Base-by-base conservation (phyloP, 257 asterid genomes). In the Solanum arcanum region DNA sequence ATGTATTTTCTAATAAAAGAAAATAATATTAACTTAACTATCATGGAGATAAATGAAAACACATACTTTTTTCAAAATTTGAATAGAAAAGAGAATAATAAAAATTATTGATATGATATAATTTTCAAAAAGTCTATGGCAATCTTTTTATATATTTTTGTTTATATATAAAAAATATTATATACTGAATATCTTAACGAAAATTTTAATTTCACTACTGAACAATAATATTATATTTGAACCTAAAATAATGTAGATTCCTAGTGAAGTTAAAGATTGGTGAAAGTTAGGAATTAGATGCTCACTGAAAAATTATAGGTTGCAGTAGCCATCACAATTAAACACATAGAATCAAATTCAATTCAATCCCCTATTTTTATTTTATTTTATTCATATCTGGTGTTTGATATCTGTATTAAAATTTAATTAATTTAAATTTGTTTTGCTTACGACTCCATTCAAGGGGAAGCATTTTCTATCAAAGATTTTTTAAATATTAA, bases 361-460 rank as follows among this genome's bases (percentile, higher is more conserved):
- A 75, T 75, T 3, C 83, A 2, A 73, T 37, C 18, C 5, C 8
- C 0, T 16, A 31, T 8, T 2, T 0, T 31, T 31, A n/a, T 20
- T 70, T 7, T 3, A 15, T 31, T 69, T 4, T 9, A 10, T 23
- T 23, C 1, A 49, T n/a, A 4, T 60, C 1, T 60, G 7, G 14
- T 62, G 0, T 62, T 23, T 0, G 69, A 2, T 62, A 62, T 62
- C 2, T 10, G 2, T 23, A 62, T 62, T 23, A 7, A 23, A 62
- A 7, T 62, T 23, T 0, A 7, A 23, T n/a, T 23, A 23, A 62
- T 62, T 62, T 3, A 10, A 10, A 10, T 60, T 21, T 0, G 2
- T 9, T 2, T 2, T 2, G 0, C 3, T 0, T 23, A 62, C 0
- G 8, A 62, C 6, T 1, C 3, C 15, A 10, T 23, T 62, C 2